phyloP scores from a whole-genome alignment of 176 grass and related monocot species.

The Thinopyrum elongatum region DNA sequence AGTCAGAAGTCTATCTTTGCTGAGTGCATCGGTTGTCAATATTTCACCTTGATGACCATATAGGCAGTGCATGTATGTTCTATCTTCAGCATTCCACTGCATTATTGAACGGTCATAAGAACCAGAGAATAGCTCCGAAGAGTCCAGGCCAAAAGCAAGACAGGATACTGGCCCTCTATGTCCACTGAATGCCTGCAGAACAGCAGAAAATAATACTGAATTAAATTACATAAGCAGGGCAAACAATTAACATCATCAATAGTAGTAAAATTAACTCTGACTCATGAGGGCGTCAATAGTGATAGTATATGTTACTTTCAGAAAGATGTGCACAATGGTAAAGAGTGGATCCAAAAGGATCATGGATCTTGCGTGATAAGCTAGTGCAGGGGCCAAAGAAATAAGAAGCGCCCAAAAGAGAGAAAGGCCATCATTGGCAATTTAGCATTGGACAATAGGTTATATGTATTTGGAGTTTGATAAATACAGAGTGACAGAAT shows the following conservation, averaged over 20 bases:
- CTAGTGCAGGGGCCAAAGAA: neutral
- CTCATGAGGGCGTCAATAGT: neutral
- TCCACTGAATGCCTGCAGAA: conserved; percentile 66
- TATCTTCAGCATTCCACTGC: conserved; percentile 76
- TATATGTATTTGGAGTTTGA: neutral
- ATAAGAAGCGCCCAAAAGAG: neutral
- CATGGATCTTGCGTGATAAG: neutral
- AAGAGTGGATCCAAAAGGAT: neutral
- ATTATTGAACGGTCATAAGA: conserved; percentile 74
- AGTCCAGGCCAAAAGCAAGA: conserved; percentile 63
- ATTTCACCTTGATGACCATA: conserved; percentile 79
- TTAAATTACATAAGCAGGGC: neutral
- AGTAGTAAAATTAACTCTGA: neutral
- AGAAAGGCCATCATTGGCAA: neutral
- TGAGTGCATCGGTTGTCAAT: conserved; percentile 56
- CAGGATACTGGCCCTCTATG: conserved; percentile 68
- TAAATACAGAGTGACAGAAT: neutral
- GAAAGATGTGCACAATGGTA: neutral
- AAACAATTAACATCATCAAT: neutral
- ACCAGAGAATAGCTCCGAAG: conserved; percentile 65
- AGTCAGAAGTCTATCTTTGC: conserved; percentile 70
- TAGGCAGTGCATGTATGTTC: conserved; percentile 71
- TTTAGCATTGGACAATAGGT: neutral
- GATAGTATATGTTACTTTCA: too few species aligned
- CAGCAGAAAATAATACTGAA: neutral